phyloP scores from a whole-genome alignment of 2,329 filamentous ascomycete genomes.

The Seiridium cupressi region DNA sequence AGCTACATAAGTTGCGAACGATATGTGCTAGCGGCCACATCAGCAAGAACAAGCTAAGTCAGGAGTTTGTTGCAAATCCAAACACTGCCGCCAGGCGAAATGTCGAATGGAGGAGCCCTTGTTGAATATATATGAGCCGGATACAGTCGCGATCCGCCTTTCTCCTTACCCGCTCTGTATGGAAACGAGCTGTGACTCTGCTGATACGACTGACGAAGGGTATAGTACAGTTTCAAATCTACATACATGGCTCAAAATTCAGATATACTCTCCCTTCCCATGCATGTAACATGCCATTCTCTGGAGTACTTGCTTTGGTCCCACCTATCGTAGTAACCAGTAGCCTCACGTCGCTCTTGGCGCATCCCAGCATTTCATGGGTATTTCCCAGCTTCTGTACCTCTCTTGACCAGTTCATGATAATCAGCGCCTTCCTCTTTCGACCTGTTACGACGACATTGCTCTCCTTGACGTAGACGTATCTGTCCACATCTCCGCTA shows the following conservation, averaged over 20 bases:
- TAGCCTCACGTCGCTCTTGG: conserved; percentile 15
- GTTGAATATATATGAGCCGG: too few species aligned
- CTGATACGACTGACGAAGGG: too few species aligned
- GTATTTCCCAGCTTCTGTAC: conserved; percentile 26
- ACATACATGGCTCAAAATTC: conserved; percentile 13
- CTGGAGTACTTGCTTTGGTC: not conserved
- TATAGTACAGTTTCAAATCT: too few species aligned
- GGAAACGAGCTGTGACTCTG: too few species aligned
- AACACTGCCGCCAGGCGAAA: too few species aligned
- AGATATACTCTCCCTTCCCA: conserved; percentile 28
- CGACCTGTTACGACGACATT: conserved; percentile 8
- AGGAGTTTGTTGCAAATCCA: too few species aligned
- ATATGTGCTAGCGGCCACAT: too few species aligned
- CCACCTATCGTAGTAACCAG: conserved; percentile 24
- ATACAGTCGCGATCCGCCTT: too few species aligned
- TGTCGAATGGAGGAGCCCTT: too few species aligned
- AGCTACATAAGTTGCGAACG: too few species aligned
- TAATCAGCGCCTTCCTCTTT: conserved; percentile 33
- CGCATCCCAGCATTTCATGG: conserved; percentile 16
- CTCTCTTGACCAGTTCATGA: conserved; percentile 45
- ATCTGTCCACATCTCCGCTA: conserved; percentile 50
- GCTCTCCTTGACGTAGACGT: conserved; percentile 51
- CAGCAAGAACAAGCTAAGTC: too few species aligned
- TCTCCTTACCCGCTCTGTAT: too few species aligned
- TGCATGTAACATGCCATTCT: conserved; percentile 11